phyloP scores from a whole-genome alignment of 768 basidiomycete species.

The Rhodosporidiobolus sp. region DNA sequence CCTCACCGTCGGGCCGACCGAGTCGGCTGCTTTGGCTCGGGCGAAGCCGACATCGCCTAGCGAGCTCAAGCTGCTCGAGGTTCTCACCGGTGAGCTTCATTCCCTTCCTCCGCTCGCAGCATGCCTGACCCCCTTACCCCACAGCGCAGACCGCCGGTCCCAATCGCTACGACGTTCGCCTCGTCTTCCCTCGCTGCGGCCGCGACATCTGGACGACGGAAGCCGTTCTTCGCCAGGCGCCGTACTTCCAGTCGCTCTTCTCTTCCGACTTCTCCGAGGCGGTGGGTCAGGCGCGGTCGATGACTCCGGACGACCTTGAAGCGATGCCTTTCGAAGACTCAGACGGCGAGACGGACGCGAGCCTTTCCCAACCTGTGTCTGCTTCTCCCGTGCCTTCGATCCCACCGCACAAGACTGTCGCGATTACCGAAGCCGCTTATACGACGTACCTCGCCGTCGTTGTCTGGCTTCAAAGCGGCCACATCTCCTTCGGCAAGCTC shows the following conservation, averaged over 20 bases:
- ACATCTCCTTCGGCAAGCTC: conserved; percentile 14
- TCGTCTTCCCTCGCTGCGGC: background rate
- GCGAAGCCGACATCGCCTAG: too few relatives aligned
- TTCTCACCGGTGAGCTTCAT: too few relatives aligned
- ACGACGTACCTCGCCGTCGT: conserved; percentile 12
- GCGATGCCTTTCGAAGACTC: conserved; percentile 3
- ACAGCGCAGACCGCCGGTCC: background rate
- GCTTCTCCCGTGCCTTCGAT: background rate
- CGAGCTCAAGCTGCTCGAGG: too few relatives aligned
- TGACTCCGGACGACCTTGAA: background rate
- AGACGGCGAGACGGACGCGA: conserved; percentile 2
- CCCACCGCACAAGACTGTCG: conserved; percentile 8
- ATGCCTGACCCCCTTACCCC: too few relatives aligned
- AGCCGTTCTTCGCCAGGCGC: background rate
- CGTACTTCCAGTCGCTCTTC: background rate
- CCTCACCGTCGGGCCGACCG: too few relatives aligned
- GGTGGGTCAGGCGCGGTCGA: background rate
- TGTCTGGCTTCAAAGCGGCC: background rate
- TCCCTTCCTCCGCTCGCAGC: background rate
- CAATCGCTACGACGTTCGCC: background rate
- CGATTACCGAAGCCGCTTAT: background rate
- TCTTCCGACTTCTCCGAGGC: background rate
- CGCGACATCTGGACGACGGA: background rate
- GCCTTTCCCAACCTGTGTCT: background rate
- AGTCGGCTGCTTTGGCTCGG: too few relatives aligned